phyloP scores from a whole-genome alignment of 2,329 filamentous ascomycete species.

The Phoma sp. region DNA sequence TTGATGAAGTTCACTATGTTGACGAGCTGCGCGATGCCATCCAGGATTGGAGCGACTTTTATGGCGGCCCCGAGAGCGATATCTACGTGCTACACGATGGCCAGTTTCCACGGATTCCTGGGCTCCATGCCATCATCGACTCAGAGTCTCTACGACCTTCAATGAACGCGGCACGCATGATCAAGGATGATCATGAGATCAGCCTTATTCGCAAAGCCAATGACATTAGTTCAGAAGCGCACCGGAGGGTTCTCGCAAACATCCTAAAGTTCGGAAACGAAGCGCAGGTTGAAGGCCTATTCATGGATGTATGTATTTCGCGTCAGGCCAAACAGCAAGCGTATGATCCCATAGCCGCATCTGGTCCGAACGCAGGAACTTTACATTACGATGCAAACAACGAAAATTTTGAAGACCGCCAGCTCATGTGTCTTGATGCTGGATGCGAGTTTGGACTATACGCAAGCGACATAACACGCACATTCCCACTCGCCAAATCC shows the following conservation, averaged over 20 bases:
- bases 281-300: constrained; percentile 81
- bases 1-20: constrained; percentile 71
- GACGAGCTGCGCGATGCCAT: constrained; percentile 40
- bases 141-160: constrained; percentile 65
- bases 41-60: constrained; percentile 37
- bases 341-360: constrained; percentile 87
- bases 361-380: constrained; percentile 80
- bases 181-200: constrained; percentile 86
- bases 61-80: constrained; percentile 26
- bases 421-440: constrained; percentile 84
- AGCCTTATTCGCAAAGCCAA: constrained; percentile 81
- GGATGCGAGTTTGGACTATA: constrained; percentile 87
- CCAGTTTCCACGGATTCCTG: constrained; percentile 24
- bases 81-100: constrained; percentile 46
- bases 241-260: constrained; percentile 71
- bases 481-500: constrained; percentile 75
- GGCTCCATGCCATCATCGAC: constrained; percentile 25
- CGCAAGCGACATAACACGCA: constrained; percentile 87
- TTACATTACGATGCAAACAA: constrained; percentile 88
- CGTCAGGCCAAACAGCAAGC: constrained; percentile 78
- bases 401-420: constrained; percentile 69
- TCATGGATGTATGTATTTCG: constrained; percentile 74
- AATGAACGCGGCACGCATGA: constrained; percentile 78
- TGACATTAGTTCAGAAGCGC: constrained; percentile 77
- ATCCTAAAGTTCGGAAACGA: constrained; percentile 74